Base-by-base conservation (phyloP, 2,329 filamentous ascomycete species). In the Colletotrichum agaves region DNA sequence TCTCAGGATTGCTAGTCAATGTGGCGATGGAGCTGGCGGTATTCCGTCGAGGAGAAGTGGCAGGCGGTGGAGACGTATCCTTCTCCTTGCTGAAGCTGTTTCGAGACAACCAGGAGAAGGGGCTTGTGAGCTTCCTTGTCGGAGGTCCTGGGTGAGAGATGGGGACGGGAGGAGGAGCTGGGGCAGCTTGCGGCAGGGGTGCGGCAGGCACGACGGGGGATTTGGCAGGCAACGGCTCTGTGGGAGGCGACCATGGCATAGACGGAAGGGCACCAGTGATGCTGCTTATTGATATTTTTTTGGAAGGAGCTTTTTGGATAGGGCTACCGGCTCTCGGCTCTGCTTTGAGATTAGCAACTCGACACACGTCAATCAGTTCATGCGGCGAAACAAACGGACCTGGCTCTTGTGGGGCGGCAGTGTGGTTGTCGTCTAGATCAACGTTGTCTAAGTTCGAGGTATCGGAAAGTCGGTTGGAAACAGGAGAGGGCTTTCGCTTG, bases 71-170 rank as follows among this genome's bases (percentile, higher is more conserved):
- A 12, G 89, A 85, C 19, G 76, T 74, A 8, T 88, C 84, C 71
- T 86, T 85, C 4, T 84, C 82, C 73, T 90, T 90, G 58, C 80
- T 82, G 39, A 85, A 84, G 11, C 88, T 87, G 76, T 85, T 90
- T 72, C 93, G 85, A 35, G 93, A 93, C 43, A 97, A 85, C 90
- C 93, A 95, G 43, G 93, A 88, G 74, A 97, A 97, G n/a, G 92
- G 93, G 72, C 93, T 93, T 8, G 93, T 94, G 62, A 97, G 87
- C 78, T 96, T 97, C 75, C 93, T 85, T 67, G 86, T 72, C 12
- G 82, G 80, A 2, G 83, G 80, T 19, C 69, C 77, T 70, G 69
- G 75, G 76, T 61, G 79, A 66, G 43, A 75, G 74, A 69, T 78
- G 77, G 57, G 66, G 44, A 72, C 70, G 39, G 56, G 23, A 50